Percentiles rank a stretch among this genome's conserved stretches.
phyloP scores from a whole-genome alignment of 768 basidiomycete genomes.

The Sarcomyxa edulis region DNA sequence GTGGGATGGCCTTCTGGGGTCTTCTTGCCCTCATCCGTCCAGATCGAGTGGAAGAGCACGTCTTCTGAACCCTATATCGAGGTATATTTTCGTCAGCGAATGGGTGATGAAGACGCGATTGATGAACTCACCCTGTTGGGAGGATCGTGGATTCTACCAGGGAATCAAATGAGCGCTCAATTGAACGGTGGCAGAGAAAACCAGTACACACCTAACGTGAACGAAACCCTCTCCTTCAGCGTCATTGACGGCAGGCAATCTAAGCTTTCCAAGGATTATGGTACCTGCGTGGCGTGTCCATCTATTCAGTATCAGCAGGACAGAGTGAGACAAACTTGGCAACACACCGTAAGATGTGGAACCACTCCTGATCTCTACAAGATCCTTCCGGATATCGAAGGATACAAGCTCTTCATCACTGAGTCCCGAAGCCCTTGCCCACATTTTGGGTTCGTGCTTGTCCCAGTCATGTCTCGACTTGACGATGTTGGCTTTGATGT shows the following conservation, averaged over 20 bases:
- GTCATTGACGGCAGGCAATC: conserved; percentile 62
- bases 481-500: conserved; percentile 62
- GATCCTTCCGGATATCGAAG: conserved; percentile 44
- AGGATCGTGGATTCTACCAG: conserved; percentile 64
- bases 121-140: conserved; percentile 54
- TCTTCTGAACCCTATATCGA: conserved; percentile 53
- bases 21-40: conserved; percentile 51
- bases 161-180: conserved; percentile 3
- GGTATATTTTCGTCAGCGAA: conserved; percentile 4
- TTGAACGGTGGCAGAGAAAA: conserved; percentile 6
- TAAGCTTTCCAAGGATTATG: conserved; percentile 73
- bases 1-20: conserved; percentile 44
- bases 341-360: conserved; percentile 31
- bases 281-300: no score
- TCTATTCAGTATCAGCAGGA: no score
- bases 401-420: conserved; percentile 45
- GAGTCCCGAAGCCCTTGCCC: conserved; percentile 51
- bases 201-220: conserved; percentile 55
- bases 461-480: conserved; percentile 69
- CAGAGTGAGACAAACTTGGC: neutral
- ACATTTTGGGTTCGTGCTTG: conserved; percentile 68
- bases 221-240: conserved; percentile 59
- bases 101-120: neutral
- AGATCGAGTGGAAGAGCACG: conserved; percentile 67
- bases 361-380: conserved; percentile 46